Evolutionary conservation across 2,329 filamentous ascomycete genomes (phyloP).

Genomic region (Pyrenophora graminea): DNA sequence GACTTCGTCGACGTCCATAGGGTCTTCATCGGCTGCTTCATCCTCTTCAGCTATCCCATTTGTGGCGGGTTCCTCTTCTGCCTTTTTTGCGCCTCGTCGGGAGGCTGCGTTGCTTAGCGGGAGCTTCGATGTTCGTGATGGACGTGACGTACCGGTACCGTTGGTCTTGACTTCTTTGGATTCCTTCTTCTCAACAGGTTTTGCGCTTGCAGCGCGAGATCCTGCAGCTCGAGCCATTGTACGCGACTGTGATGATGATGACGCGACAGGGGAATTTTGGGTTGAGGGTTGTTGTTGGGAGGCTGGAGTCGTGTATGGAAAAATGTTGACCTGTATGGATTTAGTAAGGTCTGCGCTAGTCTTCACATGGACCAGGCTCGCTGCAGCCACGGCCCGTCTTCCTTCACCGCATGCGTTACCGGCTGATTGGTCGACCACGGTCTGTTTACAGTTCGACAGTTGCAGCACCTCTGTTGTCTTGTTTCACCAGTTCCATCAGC

Average conservation of each 20-base stretch:
- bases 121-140: conserved; percentile 13
- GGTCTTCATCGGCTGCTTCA: conserved; percentile 6
- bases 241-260: conserved; percentile 15
- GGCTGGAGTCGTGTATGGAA: conserved; percentile 35
- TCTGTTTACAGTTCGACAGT: conserved; percentile 9
- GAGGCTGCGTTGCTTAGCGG: conserved; percentile 23
- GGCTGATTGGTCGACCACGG: conserved; percentile 18
- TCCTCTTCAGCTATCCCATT: conserved; percentile 16
- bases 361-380: conserved; percentile 5
- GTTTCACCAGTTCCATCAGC: neutral
- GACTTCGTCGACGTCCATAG: conserved; percentile 3
- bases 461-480: conserved; percentile 2
- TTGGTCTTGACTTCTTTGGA: conserved; percentile 35
- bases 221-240: conserved; percentile 37
- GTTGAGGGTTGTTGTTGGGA: conserved; percentile 19
- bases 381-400: conserved; percentile 13
- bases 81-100: conserved; percentile 34
- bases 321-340: conserved; percentile 25
- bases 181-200: conserved; percentile 31
- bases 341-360: conserved; percentile 13
- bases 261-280: conserved; percentile 21
- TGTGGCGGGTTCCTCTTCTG: conserved; percentile 19
- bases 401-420: conserved; percentile 19
- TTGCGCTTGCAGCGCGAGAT: conserved; percentile 36
- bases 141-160: conserved; percentile 37